phyloP scores from a whole-genome alignment of 805 yeast genomes.

The Saccharomycopsis babjevae region DNA sequence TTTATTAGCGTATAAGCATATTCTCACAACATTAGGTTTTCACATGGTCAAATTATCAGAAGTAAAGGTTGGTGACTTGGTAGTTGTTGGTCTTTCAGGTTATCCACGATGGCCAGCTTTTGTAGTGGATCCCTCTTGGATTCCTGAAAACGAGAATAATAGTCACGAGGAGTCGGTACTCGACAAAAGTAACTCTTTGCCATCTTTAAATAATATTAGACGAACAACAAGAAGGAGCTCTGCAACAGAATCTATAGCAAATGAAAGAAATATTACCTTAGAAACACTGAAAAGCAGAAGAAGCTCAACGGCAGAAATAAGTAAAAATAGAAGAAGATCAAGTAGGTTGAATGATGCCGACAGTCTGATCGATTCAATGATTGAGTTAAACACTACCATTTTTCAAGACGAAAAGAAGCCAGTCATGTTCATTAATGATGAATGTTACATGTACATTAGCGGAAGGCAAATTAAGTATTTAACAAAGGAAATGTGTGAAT shows the following conservation, averaged over 20 bases:
- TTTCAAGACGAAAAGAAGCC: conserved; percentile 4
- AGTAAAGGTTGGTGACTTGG: conserved; percentile 12
- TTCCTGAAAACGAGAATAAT: conserved; percentile 5
- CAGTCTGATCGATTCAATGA: neutral
- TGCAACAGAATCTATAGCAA: neutral
- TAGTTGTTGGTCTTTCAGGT: conserved; percentile 11
- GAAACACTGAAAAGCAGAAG: neutral
- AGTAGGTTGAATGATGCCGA: neutral
- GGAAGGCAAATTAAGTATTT: conserved; percentile 6
- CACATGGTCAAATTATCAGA: conserved; percentile 12
- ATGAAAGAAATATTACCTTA: too few species aligned
- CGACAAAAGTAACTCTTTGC: neutral
- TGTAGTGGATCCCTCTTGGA: conserved; percentile 6
- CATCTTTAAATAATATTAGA: neutral
- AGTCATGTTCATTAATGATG: conserved; percentile 15
- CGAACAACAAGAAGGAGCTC: neutral
- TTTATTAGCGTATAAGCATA: too few species aligned
- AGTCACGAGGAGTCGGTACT: neutral
- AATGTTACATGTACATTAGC: conserved; percentile 11
- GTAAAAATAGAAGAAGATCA: neutral
- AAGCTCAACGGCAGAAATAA: neutral
- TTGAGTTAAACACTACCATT: neutral
- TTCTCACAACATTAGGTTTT: neutral
- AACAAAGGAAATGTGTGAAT: conserved; percentile 9
- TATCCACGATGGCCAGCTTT: conserved; percentile 16